Evolutionary conservation across 208 protist species (phyloP).

Genomic region (Porcisia deanei): DNA sequence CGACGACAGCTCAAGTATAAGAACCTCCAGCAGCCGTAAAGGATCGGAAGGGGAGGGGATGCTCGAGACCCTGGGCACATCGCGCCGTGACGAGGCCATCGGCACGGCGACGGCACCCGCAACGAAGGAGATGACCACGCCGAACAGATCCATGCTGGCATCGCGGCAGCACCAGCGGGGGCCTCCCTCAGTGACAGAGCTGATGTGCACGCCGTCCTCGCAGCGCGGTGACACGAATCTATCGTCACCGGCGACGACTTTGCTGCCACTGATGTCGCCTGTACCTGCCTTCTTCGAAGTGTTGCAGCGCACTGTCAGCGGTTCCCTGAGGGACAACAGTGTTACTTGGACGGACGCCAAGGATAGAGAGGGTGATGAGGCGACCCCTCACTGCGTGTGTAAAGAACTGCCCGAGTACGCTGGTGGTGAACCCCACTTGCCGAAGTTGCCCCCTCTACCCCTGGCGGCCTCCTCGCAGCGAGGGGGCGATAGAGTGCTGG

Average conservation of each 20-base stretch:
- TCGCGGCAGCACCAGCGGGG: background rate
- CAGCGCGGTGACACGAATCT: background rate
- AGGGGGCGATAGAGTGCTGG: background rate
- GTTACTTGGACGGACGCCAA: background rate
- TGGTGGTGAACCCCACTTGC: conserved; percentile 5
- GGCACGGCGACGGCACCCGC: background rate
- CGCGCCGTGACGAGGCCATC: too few relatives aligned
- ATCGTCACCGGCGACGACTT: background rate
- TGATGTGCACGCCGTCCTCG: conserved; percentile 6
- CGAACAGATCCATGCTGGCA: background rate
- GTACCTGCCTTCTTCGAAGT: conserved; percentile 25
- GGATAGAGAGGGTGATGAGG: background rate
- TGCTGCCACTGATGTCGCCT: conserved; percentile 6
- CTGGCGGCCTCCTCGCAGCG: background rate
- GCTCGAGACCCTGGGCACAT: background rate
- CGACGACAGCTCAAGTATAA: conserved; percentile 2
- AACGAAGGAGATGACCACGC: background rate
- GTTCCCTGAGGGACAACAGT: background rate
- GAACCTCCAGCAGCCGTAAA: background rate
- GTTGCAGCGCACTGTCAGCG: conserved; percentile 12
- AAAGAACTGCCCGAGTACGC: conserved; percentile 13
- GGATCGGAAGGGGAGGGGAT: background rate
- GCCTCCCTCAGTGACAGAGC: background rate
- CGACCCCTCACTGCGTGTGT: conserved; percentile 1
- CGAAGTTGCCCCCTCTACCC: conserved; percentile 1